A percentile compares a stretch with the other conserved stretches of the same genome.
These are phyloP conservation scores for Annulohypoxylon bovei DNA, from an alignment of 495 filamentous ascomycete species.

Conservation along the genomic window DNA sequence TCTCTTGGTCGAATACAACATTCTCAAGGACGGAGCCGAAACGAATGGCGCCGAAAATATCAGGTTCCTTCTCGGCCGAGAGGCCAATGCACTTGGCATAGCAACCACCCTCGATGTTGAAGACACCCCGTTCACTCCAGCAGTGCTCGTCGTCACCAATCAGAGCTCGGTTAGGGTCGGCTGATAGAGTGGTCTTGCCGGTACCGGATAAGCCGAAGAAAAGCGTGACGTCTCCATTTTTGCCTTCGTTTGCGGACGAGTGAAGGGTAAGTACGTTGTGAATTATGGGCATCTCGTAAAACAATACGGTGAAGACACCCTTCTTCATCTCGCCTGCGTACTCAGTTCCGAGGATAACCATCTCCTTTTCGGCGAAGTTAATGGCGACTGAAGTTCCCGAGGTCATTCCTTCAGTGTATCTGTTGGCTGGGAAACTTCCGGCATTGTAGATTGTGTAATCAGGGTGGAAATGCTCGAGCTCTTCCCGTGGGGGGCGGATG, in stretches of 20 bases:
- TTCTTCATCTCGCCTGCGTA: constrained; percentile 99
- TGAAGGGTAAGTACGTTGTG: constrained; percentile 98
- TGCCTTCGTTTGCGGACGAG: constrained; percentile 91
- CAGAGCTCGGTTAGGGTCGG: constrained; percentile 92
- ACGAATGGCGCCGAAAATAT: constrained; percentile 96
- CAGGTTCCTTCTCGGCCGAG: constrained; percentile 97
- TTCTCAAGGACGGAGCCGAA: constrained; percentile 99
- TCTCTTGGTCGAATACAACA: constrained; percentile 93
- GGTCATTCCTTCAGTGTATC: constrained; percentile 98
- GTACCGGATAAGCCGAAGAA: constrained; percentile 99
- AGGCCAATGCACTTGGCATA: constrained; percentile 99
- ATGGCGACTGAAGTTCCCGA: constrained; percentile 83
- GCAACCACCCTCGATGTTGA: constrained; percentile 99
- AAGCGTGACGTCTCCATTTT: constrained; percentile 90
- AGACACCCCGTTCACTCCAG: constrained; percentile 96
- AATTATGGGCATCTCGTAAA: constrained; percentile 99
- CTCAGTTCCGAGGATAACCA: constrained; percentile 99
- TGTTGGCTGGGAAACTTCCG: constrained; percentile 97
- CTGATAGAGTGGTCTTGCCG: constrained; percentile 97
- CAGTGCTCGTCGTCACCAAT: constrained; percentile 99
- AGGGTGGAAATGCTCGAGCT: constrained; percentile 96
- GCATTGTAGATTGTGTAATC: constrained; percentile 99
- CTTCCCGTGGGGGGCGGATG: constrained; percentile 87
- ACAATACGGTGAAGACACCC: constrained; percentile 98
- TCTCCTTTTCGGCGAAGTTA: constrained; percentile 83